Conservation (phyloP, 768 basidiomycete species). For the Amanita brunnescens region DNA sequence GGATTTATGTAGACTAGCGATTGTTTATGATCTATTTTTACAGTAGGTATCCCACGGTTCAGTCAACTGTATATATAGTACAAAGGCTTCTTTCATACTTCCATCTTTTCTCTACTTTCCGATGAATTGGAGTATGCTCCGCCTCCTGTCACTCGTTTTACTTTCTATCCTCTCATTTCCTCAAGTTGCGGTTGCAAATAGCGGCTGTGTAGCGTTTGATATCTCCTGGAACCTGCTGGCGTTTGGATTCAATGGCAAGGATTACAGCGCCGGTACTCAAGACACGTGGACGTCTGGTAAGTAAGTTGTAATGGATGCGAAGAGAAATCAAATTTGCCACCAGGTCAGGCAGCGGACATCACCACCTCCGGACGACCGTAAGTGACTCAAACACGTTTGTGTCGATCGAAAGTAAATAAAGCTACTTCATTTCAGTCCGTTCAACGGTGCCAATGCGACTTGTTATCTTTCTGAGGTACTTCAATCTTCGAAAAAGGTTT, state of each 20-base stretch:
- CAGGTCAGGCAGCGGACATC: conserved; percentile 55
- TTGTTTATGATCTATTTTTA: too few relatives aligned
- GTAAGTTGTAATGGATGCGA: neutral
- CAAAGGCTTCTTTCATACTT: neutral
- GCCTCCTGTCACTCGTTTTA: conserved; percentile 7
- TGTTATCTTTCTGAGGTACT: conserved; percentile 67
- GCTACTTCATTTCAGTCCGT: conserved; percentile 36
- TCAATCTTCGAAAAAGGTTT: neutral
- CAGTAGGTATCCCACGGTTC: neutral
- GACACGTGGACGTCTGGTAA: conserved; percentile 52
- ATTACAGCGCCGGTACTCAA: conserved; percentile 72
- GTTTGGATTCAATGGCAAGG: conserved; percentile 77
- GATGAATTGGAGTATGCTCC: neutral
- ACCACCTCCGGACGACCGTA: conserved; percentile 74
- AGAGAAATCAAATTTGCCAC: conserved; percentile 4
- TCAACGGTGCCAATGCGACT: conserved; percentile 51
- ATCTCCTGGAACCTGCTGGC: conserved; percentile 74
- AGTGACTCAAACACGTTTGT: conserved; percentile 19
- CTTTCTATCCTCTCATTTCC: conserved; percentile 6
- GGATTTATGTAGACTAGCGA: too few relatives aligned
- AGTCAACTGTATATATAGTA: neutral
- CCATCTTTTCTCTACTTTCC: neutral
- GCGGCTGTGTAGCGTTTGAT: conserved; percentile 70
- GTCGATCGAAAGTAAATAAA: neutral
- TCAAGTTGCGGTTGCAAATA: conserved; percentile 9